Evolutionary conservation across 768 basidiomycete species (phyloP), one percentile per base, ranked within the genome.

Genomic region (Russula virescens): DNA sequence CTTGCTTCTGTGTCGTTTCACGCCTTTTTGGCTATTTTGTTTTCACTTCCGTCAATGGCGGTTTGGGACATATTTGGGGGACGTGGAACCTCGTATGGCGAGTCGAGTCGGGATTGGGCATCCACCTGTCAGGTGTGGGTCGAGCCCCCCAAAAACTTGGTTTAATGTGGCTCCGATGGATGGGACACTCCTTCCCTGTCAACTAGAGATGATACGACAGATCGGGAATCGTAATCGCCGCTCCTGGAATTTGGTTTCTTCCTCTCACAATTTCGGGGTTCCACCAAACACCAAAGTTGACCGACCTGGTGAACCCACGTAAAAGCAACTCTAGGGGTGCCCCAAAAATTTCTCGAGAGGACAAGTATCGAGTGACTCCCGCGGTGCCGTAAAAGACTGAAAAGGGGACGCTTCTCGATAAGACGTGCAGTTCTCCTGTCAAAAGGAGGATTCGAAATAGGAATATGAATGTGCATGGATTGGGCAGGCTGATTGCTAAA

Each of bases 401-500:
- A 8, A n/a, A 38, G 35, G 3, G 11, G 10, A 25, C 4, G 16
- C 56, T 57, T 57, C 56, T 35, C 7, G 55, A 46, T 23, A 34
- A 56, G 55, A 56, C 42, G 19, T 45, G 16, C 14, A n/a, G 5
- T 56, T 56, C 45, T 47, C 9, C 28, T 57, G 56, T 57, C 46
- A 47, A 57, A 57, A 56, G 23, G 28, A 35, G 55, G n/a, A n/a
- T n/a, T n/a, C n/a, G n/a, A n/a, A n/a, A n/a, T n/a, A n/a, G n/a
- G 49, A 19, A 58, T 55, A 61, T 56, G 47, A 42, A 25, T 38
- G 55, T 50, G 43, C 31, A 43, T 28, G 18, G 16, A 45, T 21
- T 45, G 21, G 48, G 61, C 9, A 45, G 38, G 23, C 26, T 19
- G 55, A 57, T 35, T 62, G 55, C 61, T 40, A 61, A 55, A 50